Percentiles rank a stretch among this genome's conserved stretches.
phyloP scores from a whole-genome alignment of 2,329 filamentous ascomycete genomes.

The Stachybotrys echinatus region DNA sequence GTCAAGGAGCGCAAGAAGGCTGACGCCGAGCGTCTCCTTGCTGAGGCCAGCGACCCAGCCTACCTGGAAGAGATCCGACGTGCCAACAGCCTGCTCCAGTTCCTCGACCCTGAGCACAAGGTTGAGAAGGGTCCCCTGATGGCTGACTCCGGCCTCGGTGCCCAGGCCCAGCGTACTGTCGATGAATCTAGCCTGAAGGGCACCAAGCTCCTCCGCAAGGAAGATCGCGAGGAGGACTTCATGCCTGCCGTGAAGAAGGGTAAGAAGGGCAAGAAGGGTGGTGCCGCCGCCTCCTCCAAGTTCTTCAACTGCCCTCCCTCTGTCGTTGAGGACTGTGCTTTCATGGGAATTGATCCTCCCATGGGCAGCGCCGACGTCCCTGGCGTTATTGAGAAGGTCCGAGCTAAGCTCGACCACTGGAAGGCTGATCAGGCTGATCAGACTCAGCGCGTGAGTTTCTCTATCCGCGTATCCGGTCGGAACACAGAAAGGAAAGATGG shows the following conservation, averaged over 20 bases:
- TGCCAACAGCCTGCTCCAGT: conserved; percentile 80
- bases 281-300: conserved; percentile 44
- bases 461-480: too few species aligned
- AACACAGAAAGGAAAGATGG: too few species aligned
- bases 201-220: conserved; percentile 76
- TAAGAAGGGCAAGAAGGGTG: conserved; percentile 72
- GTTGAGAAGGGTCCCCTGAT: conserved; percentile 62
- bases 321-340: conserved; percentile 83
- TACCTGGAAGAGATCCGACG: conserved; percentile 91
- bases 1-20: conserved; percentile 70
- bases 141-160: conserved; percentile 68
- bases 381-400: conserved; percentile 77
- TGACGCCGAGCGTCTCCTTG: conserved; percentile 69
- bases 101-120: conserved; percentile 74
- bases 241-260: conserved; percentile 77
- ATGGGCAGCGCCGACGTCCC: conserved; percentile 82
- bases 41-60: conserved; percentile 78
- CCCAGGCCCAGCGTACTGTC: conserved; percentile 75
- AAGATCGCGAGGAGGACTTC: conserved; percentile 83
- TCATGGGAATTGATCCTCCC: conserved; percentile 81
- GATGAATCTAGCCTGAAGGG: conserved; percentile 84
- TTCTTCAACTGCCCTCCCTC: conserved; percentile 82
- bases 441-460: conserved; percentile 74
- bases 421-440: conserved; percentile 84
- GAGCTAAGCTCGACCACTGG: conserved; percentile 87